Conservation (phyloP, 306 rosid genomes). For the Cicer yamashitae region DNA sequence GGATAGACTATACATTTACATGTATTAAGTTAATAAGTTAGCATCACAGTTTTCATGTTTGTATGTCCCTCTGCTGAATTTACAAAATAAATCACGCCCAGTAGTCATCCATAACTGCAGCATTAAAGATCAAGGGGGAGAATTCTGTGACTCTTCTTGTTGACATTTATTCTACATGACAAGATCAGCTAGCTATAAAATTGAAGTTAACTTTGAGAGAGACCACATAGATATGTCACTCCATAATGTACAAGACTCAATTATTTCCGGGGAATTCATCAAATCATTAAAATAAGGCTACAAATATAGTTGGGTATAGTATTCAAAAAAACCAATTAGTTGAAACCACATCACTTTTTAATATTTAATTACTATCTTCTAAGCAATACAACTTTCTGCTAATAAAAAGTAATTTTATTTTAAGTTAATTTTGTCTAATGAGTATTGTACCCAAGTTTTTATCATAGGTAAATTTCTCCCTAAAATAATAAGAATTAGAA, state of each 20-base stretch:
- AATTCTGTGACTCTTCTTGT: conserved; percentile 25
- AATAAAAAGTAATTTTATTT: too few species aligned
- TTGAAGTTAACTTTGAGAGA: conserved; percentile 6
- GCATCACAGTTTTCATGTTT: conserved; percentile 31
- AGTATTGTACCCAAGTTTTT: too few species aligned
- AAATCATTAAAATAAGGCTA: neutral
- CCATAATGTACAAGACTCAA: neutral
- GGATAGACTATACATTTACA: neutral
- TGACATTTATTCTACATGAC: neutral
- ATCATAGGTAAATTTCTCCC: too few species aligned
- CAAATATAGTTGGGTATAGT: too few species aligned
- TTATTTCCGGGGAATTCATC: neutral
- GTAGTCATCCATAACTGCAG: conserved; percentile 10
- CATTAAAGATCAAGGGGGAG: conserved; percentile 2
- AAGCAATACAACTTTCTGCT: too few species aligned
- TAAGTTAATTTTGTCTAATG: too few species aligned
- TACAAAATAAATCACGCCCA: neutral
- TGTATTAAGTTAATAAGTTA: neutral
- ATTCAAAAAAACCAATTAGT: too few species aligned
- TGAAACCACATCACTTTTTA: too few species aligned
- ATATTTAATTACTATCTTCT: too few species aligned
- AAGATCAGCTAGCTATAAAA: neutral
- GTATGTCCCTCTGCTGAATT: conserved; percentile 32
- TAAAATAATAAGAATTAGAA: too few species aligned
- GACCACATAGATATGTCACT: conserved; percentile 6